Evolutionary conservation across 2,329 filamentous ascomycete species (phyloP), one percentile per base, ranked within the genome.

Genomic region (Claviceps monticola): DNA sequence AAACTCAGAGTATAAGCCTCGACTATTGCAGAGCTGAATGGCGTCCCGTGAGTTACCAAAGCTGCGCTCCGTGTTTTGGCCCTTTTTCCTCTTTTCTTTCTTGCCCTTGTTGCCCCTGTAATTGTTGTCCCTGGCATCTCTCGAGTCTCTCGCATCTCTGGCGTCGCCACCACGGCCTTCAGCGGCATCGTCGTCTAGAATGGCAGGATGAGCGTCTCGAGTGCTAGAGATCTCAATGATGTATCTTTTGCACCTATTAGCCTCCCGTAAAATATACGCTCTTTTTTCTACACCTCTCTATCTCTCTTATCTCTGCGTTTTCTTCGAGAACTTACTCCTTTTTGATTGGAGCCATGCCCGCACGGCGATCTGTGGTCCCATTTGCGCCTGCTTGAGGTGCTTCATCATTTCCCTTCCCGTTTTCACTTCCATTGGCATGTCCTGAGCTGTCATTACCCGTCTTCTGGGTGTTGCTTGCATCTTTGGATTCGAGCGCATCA

Each of bases 31-130:
- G 8, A 97, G 77, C 42, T 79, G 79, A 51, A 90, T 75, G 34
- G 79, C 78, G 63, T 97, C 91, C 55, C 80, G 78, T 43, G 88
- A 93, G 56, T 75, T 81, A 49, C 89, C 89, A 64, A 93, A 96
- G 44, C 78, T 79, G 53, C 91, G 84, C 58, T 80, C 80, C 57
- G 83, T 89, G 67, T 97, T 96, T 68, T 95, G 89, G 13, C 72
- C 71, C 58, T 70, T 72, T 26, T 78, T 74, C 62, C 77, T 80
- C 58, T 73, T 74, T 51, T 64, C 64, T 52, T 66, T 71, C 63
- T 72, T 73, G 44, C 66, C 65, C 58, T 69, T 70, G 49, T 63
- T 69, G 36, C 60, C 65, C 59, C 63, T 65, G 63, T 49, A 54
- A 43, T 60, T 57, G 17, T 56, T 53, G 11, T 82, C 80, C 51